These are phyloP conservation scores for Sechiopsis laciniata DNA, from an alignment of 306 rosid species.

Conservation along the genomic window DNA sequence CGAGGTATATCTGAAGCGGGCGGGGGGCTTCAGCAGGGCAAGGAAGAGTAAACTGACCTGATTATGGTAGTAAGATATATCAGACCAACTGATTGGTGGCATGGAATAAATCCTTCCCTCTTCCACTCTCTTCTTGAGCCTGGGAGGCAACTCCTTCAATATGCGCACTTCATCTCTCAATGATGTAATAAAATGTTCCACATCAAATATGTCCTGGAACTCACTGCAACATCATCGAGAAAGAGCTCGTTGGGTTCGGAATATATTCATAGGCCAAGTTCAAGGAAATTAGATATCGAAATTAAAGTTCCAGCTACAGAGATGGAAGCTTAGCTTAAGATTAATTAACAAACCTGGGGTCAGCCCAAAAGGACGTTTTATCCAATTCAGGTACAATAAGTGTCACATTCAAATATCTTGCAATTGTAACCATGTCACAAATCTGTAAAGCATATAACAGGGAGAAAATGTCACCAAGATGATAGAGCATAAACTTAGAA, in stretches of 20 bases:
- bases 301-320: not conserved
- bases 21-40: too few relatives aligned
- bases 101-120: slow-evolving; percentile 26
- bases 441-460: slow-evolving; percentile 44
- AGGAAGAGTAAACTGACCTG: not conserved
- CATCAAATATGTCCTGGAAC: slow-evolving; percentile 85
- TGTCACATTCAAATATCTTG: slow-evolving; percentile 84
- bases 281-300: not conserved
- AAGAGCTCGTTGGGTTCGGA: not conserved
- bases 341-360: slow-evolving; percentile 59
- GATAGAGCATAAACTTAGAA: too few relatives aligned
- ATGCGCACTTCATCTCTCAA: slow-evolving; percentile 93
- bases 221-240: slow-evolving; percentile 44
- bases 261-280: not conserved
- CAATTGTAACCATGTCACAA: slow-evolving; percentile 97
- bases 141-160: slow-evolving; percentile 89
- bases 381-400: slow-evolving; percentile 90
- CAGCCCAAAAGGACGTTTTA: slow-evolving; percentile 96
- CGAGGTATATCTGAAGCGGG: too few relatives aligned
- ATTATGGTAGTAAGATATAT: too few relatives aligned
- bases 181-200: slow-evolving; percentile 89
- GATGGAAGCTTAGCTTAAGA: not conserved
- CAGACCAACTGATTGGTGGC: too few relatives aligned
- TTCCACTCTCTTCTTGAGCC: slow-evolving; percentile 73
- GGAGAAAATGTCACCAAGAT: not conserved